Conservation (phyloP, 2,329 filamentous ascomycete species). For the Cladophialophora chaetospira region DNA sequence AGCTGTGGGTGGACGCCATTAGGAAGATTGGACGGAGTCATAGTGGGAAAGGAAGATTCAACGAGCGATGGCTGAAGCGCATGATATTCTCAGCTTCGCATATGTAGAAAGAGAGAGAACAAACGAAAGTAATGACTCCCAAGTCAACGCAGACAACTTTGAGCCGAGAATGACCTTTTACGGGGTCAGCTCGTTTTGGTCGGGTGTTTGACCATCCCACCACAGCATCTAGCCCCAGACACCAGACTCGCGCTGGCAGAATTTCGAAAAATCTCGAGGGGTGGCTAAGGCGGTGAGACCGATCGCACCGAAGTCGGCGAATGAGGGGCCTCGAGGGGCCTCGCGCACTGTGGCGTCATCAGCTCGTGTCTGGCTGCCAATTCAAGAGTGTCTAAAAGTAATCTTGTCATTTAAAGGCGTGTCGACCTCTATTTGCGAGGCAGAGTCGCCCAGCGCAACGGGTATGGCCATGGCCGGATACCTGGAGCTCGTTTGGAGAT, state of each 20-base stretch:
- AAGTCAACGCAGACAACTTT: not conserved
- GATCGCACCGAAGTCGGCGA: slow-evolving; percentile 13
- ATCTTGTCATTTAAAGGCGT: slow-evolving; percentile 1
- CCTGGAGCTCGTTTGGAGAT: not conserved
- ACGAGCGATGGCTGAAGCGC: not conserved
- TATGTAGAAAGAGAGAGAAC: not conserved
- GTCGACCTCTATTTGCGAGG: not conserved
- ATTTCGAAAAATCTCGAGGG: slow-evolving; percentile 19
- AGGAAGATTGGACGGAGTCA: slow-evolving; percentile 26
- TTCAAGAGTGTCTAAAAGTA: not conserved
- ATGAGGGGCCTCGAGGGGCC: slow-evolving; percentile 5
- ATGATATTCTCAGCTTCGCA: slow-evolving; percentile 12
- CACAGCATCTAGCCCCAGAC: not conserved
- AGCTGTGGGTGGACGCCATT: slow-evolving; percentile 29
- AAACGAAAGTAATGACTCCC: slow-evolving; percentile 9
- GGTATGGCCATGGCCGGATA: not conserved
- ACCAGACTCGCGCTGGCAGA: slow-evolving; percentile 15
- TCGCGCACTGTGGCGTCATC: slow-evolving; percentile 23
- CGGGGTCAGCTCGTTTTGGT: not conserved
- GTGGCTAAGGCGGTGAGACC: slow-evolving; percentile 6
- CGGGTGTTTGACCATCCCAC: not conserved
- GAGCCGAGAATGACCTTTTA: not conserved
- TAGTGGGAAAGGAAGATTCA: slow-evolving; percentile 7
- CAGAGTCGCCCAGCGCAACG: not conserved
- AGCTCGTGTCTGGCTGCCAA: not conserved